Evolutionary conservation across 2,329 filamentous ascomycete genomes (phyloP), one percentile per base, ranked within the genome.

Genomic region (Neoscytalidium dimidiatum): DNA sequence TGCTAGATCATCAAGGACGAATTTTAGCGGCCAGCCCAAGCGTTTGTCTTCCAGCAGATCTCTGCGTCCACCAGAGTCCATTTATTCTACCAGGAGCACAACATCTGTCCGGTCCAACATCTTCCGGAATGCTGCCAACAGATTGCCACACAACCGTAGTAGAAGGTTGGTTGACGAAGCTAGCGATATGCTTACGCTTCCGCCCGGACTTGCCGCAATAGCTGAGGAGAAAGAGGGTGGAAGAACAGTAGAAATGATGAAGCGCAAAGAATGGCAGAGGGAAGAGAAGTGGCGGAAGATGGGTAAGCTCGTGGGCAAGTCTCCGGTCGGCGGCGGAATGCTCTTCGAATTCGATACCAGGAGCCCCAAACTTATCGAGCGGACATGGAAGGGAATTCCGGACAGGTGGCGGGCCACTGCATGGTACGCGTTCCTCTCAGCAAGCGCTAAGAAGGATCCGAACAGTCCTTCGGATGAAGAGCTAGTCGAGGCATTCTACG

Each of bases 361-460:
- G 68, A 91, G 90, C 74, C 84, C 91, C 5, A 84, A 97, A 76
- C 82, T 99, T 48, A 89, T 97, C 66, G 90, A 94, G 69, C 87
- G 95, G 64, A 96, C 93, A 1, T 99, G 95, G 95, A 99, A 99
- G 76, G 95, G 95, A 31, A 97, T 99, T 68, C 95, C 95, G 0
- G 95, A 99, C 78, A 88, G 92, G 68, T 99, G 95, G 95, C 90
- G 95, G 60, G 87, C 90, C 33, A 90, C 92, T 1, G 95, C 94
- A 2, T 99, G 95, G 95, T 94, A 94, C 80, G 92, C 93, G 3
- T 99, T 99, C 74, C 85, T 99, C 29, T 85, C 88, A 6, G 82
- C 90, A 8, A 94, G 92, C 68, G 92, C 93, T 35, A 88, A 86
- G 72, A 86, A 84, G 67, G 43, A 52, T 6, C 57, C 64, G 26